Evolutionary conservation across 352 stramenopile species (phyloP).

Genomic region (Phytopythium boreale): DNA sequence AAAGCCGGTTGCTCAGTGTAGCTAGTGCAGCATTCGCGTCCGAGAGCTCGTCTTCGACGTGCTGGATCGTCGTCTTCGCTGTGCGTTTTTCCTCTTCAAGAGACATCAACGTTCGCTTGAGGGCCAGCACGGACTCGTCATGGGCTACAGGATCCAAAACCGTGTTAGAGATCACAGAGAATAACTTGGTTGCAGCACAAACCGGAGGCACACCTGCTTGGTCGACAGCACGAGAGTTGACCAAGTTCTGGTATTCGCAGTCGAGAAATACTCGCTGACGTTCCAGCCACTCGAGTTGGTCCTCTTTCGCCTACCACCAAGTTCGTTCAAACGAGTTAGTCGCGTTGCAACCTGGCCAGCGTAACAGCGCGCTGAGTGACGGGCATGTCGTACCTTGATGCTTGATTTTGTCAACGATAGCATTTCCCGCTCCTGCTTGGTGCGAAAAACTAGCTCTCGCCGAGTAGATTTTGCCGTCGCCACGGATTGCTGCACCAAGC

Average conservation of each 20-base stretch:
- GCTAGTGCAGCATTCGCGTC: slow-evolving; percentile 18
- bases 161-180: slow-evolving; percentile 1
- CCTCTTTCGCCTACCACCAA: slow-evolving; percentile 24
- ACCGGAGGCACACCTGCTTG: slow-evolving; percentile 19
- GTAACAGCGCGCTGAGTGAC: neutral
- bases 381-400: slow-evolving; percentile 30
- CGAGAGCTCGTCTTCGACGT: slow-evolving; percentile 15
- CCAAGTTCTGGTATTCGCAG: slow-evolving; percentile 24
- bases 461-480: slow-evolving; percentile 21
- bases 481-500: slow-evolving; percentile 15
- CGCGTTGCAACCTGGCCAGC: slow-evolving; percentile 2
- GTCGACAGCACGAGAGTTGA: slow-evolving; percentile 14
- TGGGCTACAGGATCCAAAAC: slow-evolving; percentile 14
- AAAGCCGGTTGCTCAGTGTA: neutral
- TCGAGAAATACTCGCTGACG: slow-evolving; percentile 29
- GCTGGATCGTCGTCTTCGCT: neutral
- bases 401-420: slow-evolving; percentile 26
- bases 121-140: slow-evolving; percentile 8
- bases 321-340: slow-evolving; percentile 1
- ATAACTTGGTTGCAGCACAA: neutral
- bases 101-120: slow-evolving; percentile 16
- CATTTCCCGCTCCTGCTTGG: slow-evolving; percentile 31
- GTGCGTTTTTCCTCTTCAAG: slow-evolving; percentile 1
- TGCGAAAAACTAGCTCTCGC: slow-evolving; percentile 26
- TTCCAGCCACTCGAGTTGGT: slow-evolving; percentile 38